Conservation (phyloP, 441 rosid species). For the Populus tomentosa region DNA sequence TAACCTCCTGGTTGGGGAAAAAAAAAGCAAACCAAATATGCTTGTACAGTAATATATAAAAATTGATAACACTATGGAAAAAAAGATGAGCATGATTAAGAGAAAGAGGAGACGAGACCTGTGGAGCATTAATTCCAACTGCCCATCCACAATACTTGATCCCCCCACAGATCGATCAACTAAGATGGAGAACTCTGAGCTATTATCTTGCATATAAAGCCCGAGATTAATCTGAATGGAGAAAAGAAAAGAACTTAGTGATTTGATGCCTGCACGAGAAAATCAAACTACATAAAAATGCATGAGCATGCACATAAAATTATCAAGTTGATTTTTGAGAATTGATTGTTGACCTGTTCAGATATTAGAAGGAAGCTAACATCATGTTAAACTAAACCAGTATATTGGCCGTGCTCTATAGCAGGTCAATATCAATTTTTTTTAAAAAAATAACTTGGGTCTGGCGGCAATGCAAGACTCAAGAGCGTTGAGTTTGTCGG, state of each 20-base stretch:
- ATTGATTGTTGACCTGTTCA: not conserved
- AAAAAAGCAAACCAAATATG: not conserved
- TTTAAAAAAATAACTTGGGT: too few species aligned
- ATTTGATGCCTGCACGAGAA: not conserved
- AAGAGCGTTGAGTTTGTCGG: too few species aligned
- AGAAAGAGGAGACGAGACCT: slow-evolving; percentile 42
- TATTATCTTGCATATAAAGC: slow-evolving; percentile 62
- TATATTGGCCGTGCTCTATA: too few species aligned
- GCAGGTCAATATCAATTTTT: too few species aligned
- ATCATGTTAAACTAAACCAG: not conserved
- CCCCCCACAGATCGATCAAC: slow-evolving; percentile 92
- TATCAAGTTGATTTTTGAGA: not conserved
- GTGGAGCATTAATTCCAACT: slow-evolving; percentile 93
- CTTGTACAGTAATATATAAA: not conserved
- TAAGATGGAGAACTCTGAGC: slow-evolving; percentile 71
- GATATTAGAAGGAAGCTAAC: not conserved
- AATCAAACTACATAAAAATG: not conserved
- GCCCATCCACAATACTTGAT: slow-evolving; percentile 80
- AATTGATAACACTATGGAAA: not conserved
- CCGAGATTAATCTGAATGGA: slow-evolving; percentile 82
- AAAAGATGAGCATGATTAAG: not conserved
- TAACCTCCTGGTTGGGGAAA: slow-evolving; percentile 59
- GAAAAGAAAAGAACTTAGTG: slow-evolving; percentile 2
- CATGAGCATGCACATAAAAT: not conserved
- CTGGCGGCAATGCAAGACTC: too few species aligned